Conservation (phyloP, 768 basidiomycete genomes). For the Lactarius quietus region DNA sequence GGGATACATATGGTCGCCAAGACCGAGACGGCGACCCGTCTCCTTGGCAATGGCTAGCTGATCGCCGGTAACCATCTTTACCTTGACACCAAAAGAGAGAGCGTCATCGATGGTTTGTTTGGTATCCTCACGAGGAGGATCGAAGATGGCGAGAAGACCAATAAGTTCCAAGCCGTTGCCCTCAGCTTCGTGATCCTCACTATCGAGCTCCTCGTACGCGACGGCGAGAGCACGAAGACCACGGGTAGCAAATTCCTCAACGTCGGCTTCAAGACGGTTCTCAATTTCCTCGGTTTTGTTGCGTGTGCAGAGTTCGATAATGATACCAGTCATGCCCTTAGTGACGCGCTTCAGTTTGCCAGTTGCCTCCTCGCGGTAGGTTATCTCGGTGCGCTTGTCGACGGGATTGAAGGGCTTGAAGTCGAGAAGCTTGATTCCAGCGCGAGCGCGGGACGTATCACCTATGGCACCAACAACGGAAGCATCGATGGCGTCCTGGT, state of each 20-base stretch:
- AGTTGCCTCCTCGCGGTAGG: slow-evolving; percentile 90
- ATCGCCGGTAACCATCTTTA: slow-evolving; percentile 99
- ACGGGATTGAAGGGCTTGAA: slow-evolving; percentile 99
- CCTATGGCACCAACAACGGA: slow-evolving; percentile 81
- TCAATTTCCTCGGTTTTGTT: slow-evolving; percentile 95
- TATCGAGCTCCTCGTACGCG: slow-evolving; percentile 89
- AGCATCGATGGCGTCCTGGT: slow-evolving; percentile 95
- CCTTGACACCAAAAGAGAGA: slow-evolving; percentile 89
- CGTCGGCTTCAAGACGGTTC: slow-evolving; percentile 88
- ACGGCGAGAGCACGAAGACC: slow-evolving; percentile 98
- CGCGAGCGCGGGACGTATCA: slow-evolving; percentile 70
- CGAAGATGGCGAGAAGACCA: slow-evolving; percentile 95
- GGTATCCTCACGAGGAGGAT: slow-evolving; percentile 96
- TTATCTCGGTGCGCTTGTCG: slow-evolving; percentile 99
- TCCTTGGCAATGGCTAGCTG: slow-evolving; percentile 99
- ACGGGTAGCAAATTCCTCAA: slow-evolving; percentile 92
- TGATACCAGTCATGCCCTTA: slow-evolving; percentile 99
- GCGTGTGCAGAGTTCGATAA: slow-evolving; percentile 94
- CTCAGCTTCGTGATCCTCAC: slow-evolving; percentile 76
- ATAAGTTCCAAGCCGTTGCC: slow-evolving; percentile 98
- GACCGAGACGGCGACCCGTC: slow-evolving; percentile 94
- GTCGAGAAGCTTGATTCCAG: slow-evolving; percentile 93
- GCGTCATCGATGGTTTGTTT: slow-evolving; percentile 99
- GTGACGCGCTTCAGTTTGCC: slow-evolving; percentile 98
- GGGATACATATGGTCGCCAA: slow-evolving; percentile 99